Evolutionary conservation across 257 asterid species (phyloP).

Genomic region (Schizonepeta tenuifolia): DNA sequence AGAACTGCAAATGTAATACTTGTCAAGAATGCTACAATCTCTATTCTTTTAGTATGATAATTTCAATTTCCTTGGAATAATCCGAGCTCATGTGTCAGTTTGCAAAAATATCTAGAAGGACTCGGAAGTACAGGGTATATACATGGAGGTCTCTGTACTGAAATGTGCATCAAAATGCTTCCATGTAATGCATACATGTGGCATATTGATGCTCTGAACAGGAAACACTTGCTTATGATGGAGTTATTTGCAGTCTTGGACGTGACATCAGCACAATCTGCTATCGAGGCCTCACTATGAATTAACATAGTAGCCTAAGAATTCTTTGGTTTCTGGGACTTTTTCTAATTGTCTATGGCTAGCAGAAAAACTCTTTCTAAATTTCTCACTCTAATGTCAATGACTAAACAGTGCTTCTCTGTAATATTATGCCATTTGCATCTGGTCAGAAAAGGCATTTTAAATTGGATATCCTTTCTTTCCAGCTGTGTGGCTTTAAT

Average conservation of each 20-base stretch:
- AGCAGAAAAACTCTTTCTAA: background rate
- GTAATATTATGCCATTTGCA: background rate
- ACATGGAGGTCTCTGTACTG: background rate
- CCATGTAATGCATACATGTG: background rate
- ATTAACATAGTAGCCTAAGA: background rate
- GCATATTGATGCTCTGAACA: background rate
- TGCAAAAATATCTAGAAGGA: background rate
- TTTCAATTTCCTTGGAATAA: background rate
- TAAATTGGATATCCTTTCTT: background rate
- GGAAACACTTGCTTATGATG: background rate
- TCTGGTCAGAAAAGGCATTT: background rate
- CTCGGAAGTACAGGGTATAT: background rate
- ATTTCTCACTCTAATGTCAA: background rate
- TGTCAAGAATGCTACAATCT: background rate
- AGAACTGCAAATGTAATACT: background rate
- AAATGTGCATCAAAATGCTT: background rate
- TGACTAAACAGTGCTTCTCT: background rate
- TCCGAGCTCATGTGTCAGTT: background rate
- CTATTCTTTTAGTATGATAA: background rate
- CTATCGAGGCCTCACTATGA: background rate
- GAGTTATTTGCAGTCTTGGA: slow-evolving; percentile 1
- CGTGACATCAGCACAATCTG: background rate
- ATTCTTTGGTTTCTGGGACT: background rate
- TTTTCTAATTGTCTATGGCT: background rate
- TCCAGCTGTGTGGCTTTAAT: background rate